These are phyloP conservation scores for Globisporangium irregulare DNA, from an alignment of 352 stramenopile genomes.

Conservation along the genomic window DNA sequence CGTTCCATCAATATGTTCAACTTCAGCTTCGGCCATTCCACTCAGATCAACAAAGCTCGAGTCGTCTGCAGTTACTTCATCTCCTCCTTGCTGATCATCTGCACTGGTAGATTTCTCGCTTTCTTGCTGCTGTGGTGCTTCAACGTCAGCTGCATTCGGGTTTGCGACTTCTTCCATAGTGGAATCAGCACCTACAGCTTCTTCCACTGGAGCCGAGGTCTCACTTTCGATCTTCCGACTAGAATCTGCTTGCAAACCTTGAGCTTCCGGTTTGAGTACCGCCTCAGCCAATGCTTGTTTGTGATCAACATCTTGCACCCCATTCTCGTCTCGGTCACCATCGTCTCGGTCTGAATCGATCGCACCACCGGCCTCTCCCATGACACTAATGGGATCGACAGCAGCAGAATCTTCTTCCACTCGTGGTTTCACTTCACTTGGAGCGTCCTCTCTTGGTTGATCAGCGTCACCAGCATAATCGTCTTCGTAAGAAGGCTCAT, in stretches of 20 bases:
- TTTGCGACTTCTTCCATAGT: not conserved
- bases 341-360: too few species aligned
- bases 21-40: not conserved
- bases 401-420: not conserved
- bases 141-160: not conserved
- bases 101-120: not conserved
- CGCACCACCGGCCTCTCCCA: not conserved
- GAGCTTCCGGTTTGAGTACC: not conserved
- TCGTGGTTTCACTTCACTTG: not conserved
- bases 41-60: not conserved
- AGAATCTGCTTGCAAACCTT: not conserved
- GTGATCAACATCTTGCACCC: too few species aligned
- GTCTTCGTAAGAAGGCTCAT: slow-evolving; percentile 4
- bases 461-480: slow-evolving; percentile 1
- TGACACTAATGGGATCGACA: not conserved
- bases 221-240: not conserved
- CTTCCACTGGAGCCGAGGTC: not conserved
- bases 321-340: too few species aligned
- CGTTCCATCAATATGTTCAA: not conserved
- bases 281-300: too few species aligned
- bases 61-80: not conserved
- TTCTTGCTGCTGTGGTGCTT: not conserved
- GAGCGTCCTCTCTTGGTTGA: not conserved
- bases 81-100: not conserved
- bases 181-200: not conserved